A percentile compares a stretch with the other conserved stretches of the same genome.
Conservation (phyloP, 306 rosid species). For the Medicago ruthenica region DNA sequence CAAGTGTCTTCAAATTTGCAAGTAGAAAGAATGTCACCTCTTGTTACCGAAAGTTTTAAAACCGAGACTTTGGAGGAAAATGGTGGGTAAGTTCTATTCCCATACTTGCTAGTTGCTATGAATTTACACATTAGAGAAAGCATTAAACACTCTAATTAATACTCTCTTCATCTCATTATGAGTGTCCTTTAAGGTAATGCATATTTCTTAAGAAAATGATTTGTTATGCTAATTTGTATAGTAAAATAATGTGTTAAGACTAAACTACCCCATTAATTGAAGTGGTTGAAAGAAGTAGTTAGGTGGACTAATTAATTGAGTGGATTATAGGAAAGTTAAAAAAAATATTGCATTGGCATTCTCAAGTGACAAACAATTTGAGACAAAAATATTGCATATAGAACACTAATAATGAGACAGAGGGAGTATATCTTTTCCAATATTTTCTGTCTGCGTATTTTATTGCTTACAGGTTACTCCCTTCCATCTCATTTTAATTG, state of each 20-base stretch:
- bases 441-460: not conserved
- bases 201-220: not conserved
- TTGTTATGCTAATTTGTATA: not conserved
- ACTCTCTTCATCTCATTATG: not conserved
- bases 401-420: not conserved
- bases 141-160: not conserved
- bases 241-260: not conserved
- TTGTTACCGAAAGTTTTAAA: conserved; percentile 48
- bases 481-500: no score
- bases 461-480: not conserved
- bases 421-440: not conserved
- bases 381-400: not conserved
- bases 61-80: conserved; percentile 51
- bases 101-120: conserved; percentile 34
- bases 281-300: not conserved
- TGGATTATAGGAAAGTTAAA: not conserved
- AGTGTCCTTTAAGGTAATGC: not conserved
- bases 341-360: not conserved
- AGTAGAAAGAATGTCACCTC: conserved; percentile 50
- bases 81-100: conserved; percentile 58
- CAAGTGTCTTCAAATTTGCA: conserved; percentile 50
- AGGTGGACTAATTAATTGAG: not conserved
- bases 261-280: not conserved
- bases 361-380: not conserved
- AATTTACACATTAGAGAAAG: conserved; percentile 30